Base-by-base conservation (phyloP, 2,329 filamentous ascomycete species). In the Colletotrichum graminicola region DNA sequence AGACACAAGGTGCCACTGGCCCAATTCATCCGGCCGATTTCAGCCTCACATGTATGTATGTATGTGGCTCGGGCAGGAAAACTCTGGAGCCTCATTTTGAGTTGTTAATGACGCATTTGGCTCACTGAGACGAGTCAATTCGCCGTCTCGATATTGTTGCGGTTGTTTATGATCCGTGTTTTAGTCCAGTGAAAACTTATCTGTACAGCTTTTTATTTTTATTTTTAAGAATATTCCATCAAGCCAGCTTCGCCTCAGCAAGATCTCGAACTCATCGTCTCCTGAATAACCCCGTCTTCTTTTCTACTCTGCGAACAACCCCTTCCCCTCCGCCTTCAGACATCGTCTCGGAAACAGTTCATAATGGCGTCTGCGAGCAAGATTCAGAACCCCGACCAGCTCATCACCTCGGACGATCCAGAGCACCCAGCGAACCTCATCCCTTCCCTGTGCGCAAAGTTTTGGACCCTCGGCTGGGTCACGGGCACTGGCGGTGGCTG, bases 401-500 rank as follows among this genome's bases (percentile, higher is more conserved):
- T 92, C 73, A 83, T 92, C 79, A 82, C 82, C 49, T 92, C 90
- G 14, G 79, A 83, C 39, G 90, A 98, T 80, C 91, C 93, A 6
- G 85, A 94, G 72, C 96, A 99, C 82, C 96, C 96, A 29, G 95
- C 96, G 75, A 99, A 99, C 84, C 88, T 97, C 77, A 98, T 98
- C 75, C 96, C 95, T 74, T 92, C 93, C 59, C 89, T 99, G 60
- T 99, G 96, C 84, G 92, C 93, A 78, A 96, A 95, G 80, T 99
- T 99, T 84, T 99, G 97, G 89, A 94, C 89, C 23, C 87, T 97
- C 76, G 96, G 96, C 76, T 98, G 96, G 95, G 95, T 96, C 39
- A 95, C 94, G 16, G 94, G 93, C 67, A 96, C 93, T 2, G 93
- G 93, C 72, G 93, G 93, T 76, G 93, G 93, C 71, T 92, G 92